Percentiles rank a stretch among this genome's conserved stretches.
Evolutionary conservation across 495 filamentous ascomycete species (phyloP).

Genomic region (Neurospora sp.): DNA sequence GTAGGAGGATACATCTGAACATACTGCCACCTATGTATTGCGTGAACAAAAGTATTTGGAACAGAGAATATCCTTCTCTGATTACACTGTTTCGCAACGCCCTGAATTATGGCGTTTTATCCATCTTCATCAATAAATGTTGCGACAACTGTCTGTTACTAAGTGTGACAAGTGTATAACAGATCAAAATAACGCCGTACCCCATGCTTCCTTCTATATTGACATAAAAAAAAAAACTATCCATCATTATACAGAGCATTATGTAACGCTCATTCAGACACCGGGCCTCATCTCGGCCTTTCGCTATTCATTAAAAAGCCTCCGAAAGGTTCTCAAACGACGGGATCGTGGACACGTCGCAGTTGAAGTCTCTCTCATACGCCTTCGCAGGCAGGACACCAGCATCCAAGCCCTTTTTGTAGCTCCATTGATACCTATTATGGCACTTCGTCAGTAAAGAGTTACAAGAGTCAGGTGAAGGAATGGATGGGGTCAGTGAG

Average conservation of each 20-base stretch:
- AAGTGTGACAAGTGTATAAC: neutral
- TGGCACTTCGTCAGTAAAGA: conserved; percentile 43
- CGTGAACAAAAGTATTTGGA: neutral
- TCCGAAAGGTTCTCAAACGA: conserved; percentile 61
- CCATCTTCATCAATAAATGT: too few relatives aligned
- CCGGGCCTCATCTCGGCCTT: neutral
- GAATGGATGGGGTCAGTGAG: neutral
- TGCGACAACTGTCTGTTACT: neutral
- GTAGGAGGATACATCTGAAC: too few relatives aligned
- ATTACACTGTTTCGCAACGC: neutral
- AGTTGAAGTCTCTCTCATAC: conserved; percentile 66
- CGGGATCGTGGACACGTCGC: conserved; percentile 52
- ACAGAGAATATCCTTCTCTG: neutral
- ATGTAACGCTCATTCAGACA: neutral
- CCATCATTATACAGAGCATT: neutral
- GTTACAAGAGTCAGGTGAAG: neutral
- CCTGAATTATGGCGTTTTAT: too few relatives aligned
- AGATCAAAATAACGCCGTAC: neutral
- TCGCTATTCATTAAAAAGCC: conserved; percentile 43
- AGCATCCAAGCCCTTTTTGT: conserved; percentile 70
- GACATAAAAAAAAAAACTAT: neutral
- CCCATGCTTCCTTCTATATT: neutral
- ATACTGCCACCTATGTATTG: neutral
- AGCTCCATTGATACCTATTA: conserved; percentile 83
- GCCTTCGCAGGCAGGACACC: conserved; percentile 76